phyloP scores from a whole-genome alignment of 2,329 filamentous ascomycete genomes.

The Shiraia sp. region DNA sequence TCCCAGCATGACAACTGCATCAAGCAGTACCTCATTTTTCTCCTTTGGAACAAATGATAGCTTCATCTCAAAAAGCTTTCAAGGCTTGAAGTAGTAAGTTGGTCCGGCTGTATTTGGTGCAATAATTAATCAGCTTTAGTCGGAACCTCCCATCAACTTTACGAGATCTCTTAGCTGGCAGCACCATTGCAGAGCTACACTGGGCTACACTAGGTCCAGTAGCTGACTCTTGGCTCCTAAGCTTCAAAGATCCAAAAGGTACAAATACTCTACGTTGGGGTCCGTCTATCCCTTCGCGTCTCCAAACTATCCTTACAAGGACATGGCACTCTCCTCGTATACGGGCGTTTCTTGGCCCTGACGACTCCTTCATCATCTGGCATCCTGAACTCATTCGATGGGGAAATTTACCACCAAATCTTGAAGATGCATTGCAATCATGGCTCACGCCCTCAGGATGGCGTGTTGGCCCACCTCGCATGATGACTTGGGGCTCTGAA shows the following conservation, averaged over 20 bases:
- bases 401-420: constrained; percentile 26
- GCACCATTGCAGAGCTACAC: constrained; percentile 30
- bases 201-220: constrained; percentile 37
- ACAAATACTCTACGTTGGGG: constrained; percentile 38
- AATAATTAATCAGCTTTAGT: constrained; percentile 23
- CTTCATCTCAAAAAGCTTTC: constrained; percentile 37
- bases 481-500: constrained; percentile 35
- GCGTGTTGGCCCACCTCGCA: constrained; percentile 39
- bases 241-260: constrained; percentile 30
- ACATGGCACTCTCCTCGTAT: constrained; percentile 36
- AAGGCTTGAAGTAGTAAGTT: constrained; percentile 37
- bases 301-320: constrained; percentile 24
- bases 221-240: constrained; percentile 40
- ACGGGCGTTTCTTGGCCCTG: constrained; percentile 35
- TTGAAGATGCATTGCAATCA: constrained; percentile 38
- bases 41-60: constrained; percentile 40
- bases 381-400: constrained; percentile 39
- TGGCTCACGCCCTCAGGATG: constrained; percentile 45
- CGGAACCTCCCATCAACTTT: constrained; percentile 35
- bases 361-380: constrained; percentile 41
- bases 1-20: constrained; percentile 31
- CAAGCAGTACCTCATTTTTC: constrained; percentile 35
- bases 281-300: constrained; percentile 20
- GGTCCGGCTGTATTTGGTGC: too few relatives aligned
- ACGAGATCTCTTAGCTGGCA: constrained; percentile 27